phyloP scores from a whole-genome alignment of 192 early-diverging fungal genomes.

The Phycomyces blakesleeanus region DNA sequence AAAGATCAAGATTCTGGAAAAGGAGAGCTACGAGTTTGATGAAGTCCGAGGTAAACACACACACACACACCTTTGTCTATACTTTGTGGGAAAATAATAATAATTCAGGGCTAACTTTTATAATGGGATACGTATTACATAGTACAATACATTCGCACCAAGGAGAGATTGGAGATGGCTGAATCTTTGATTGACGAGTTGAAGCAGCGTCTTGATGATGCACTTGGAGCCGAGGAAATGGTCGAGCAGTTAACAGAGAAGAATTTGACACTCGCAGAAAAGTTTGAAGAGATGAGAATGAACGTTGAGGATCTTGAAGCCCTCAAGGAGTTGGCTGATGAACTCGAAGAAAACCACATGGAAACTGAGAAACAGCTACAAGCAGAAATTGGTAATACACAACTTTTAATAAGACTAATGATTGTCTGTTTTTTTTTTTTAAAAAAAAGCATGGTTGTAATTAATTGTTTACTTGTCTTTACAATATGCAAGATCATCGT shows the following conservation, averaged over 20 bases:
- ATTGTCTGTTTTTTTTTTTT: no score
- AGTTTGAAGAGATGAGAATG: slow-evolving; percentile 74
- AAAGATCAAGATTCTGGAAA: slow-evolving; percentile 66
- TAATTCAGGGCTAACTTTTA: no score
- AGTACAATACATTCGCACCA: slow-evolving; percentile 51
- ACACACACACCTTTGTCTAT: slow-evolving; percentile 5
- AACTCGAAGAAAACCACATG: slow-evolving; percentile 89
- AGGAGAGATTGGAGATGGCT: slow-evolving; percentile 54
- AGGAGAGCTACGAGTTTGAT: slow-evolving; percentile 56
- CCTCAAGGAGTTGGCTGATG: slow-evolving; percentile 85
- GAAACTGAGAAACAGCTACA: slow-evolving; percentile 83
- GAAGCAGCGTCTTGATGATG: slow-evolving; percentile 78
- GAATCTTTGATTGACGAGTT: slow-evolving; percentile 80
- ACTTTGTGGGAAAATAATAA: background rate
- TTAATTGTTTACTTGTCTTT: no score
- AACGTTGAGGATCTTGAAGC: slow-evolving; percentile 86
- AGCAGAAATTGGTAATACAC: slow-evolving; percentile 75
- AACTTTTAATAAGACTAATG: no score
- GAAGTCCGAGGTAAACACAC: slow-evolving; percentile 57
- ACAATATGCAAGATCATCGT: slow-evolving; percentile 47
- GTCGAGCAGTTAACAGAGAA: slow-evolving; percentile 79
- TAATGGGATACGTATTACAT: background rate
- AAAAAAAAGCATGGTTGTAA: background rate
- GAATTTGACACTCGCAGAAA: slow-evolving; percentile 76
- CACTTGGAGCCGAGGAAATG: slow-evolving; percentile 77